Evolutionary conservation across 345 rosid genomes (phyloP), one percentile per base, ranked within the genome.

Genomic region (Populus alba): DNA sequence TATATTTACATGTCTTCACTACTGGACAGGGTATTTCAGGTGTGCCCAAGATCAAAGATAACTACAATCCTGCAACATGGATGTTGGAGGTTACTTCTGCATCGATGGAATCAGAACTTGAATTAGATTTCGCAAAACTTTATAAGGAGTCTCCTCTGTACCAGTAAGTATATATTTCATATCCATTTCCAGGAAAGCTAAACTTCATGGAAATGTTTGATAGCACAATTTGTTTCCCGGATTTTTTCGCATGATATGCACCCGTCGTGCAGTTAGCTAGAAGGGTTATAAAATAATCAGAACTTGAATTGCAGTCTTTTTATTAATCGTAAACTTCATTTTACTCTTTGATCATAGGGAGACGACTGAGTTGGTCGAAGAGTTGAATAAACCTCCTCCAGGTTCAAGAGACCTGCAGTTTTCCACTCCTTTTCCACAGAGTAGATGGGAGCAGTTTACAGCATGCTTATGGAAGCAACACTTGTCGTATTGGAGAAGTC

Each of bases 401-500:
- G 81, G 75, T 53, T 78, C 85, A 39, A 63, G 78, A 53, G 85
- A 82, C 16, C 51, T 83, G 66, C 65, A 67, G 45, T 87, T 84
- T 27, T 78, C 87, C 18, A 78, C 77, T 0, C 78, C 77, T 8
- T 90, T 81, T 77, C 78, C 88, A 35, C 88, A 81, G 73, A 82
- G 73, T 63, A 25, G 77, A 20, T 83, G 86, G 88, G 86, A 66
- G 66, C 96, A 88, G 68, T 83, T 90, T 81, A 83, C 74, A 63
- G 80, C 87, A 61, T 91, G 95, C 73, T 78, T 88, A 1, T 90
- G 95, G 93, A 91, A 90, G 77, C 93, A 85, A 37, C 70, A 85
- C 35, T 72, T 83, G 68, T 87, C 96, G 20, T 90, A 90, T 41
- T 91, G 93, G 92, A 85, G 92, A 81, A 90, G 85, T 72, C 88